Percentiles rank a stretch among this genome's conserved stretches.
Evolutionary conservation across 1,139 yeast species (phyloP).

Genomic region (Magnusiomyces suaveolens): DNA sequence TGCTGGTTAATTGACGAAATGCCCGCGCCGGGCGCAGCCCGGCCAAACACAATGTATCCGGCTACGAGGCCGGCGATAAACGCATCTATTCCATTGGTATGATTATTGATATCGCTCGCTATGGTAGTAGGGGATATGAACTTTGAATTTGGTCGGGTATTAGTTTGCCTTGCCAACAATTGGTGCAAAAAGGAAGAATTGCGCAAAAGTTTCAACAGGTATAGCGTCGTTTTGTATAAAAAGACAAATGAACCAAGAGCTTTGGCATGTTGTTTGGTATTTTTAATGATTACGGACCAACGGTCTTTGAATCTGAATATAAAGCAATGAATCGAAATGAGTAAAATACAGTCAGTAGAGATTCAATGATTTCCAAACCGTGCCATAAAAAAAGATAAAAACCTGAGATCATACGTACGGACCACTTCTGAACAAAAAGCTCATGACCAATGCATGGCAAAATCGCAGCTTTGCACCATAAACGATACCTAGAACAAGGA

Average conservation of each 20-base stretch:
- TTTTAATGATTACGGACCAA: constrained; percentile 41
- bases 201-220: constrained; percentile 21
- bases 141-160: constrained; percentile 5
- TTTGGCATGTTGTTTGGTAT: constrained; percentile 58
- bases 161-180: neutral
- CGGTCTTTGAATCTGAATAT: constrained; percentile 32
- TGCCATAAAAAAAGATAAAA: neutral
- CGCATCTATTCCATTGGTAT: constrained; percentile 32
- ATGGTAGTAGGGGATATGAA: constrained; percentile 12
- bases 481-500: constrained; percentile 39
- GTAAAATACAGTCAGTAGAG: neutral
- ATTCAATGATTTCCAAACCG: neutral
- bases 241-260: constrained; percentile 60
- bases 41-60: constrained; percentile 58
- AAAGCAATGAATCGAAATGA: neutral
- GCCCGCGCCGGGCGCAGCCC: constrained; percentile 32
- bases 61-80: constrained; percentile 58
- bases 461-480: constrained; percentile 70
- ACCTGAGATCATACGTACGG: constrained; percentile 20
- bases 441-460: constrained; percentile 64
- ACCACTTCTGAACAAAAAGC: constrained; percentile 42
- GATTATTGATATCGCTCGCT: constrained; percentile 22
- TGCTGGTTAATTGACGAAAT: constrained; percentile 37
- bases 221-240: constrained; percentile 41
- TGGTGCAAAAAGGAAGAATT: neutral